Base-by-base conservation (phyloP, 108 stramenopile genomes). In the Nannochloropsis salina region DNA sequence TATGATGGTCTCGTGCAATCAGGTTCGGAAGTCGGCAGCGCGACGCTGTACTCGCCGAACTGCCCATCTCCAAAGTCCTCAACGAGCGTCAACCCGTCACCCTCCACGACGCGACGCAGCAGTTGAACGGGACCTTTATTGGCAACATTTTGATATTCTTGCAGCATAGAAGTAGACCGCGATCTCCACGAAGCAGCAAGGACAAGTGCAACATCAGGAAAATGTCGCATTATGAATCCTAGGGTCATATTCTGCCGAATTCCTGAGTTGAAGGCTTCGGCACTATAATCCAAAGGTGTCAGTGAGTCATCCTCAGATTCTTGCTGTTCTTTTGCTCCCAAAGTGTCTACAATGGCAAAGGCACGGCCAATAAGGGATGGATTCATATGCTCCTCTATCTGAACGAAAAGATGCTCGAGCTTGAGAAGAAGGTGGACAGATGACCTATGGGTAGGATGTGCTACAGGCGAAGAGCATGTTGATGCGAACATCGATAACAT, bases 371-470 rank as follows among this genome's bases (percentile, higher is more conserved):
- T n/a, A n/a, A 74, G 61, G 15, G 61, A 74, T 4, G 61, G 61
- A n/a, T 74, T 74, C 61, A 74, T 74, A 2, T 74, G 61, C 61
- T 74, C 61, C n/a, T 74, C 61, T n/a, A 74, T 74, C 61, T 74
- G 61, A n/a, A 74, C 61, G n/a, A 74, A 15, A 74, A 74, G 61
- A 15, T 74, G 61, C 61, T 74, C 61, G 61, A 74, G 61, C 61
- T 74, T 15, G 8, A 74, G 61, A 6, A 74, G 20, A n/a, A 74
- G 61, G 61, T 74, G n/a, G n/a, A n/a, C 61, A 31, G 31, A 31
- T 31, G 31, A 31, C 31, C 31, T 31, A 31, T 31, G 31, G 31
- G 31, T 31, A 31, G 31, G 31, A 31, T 31, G 31, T 31, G 31
- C 31, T 31, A 31, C 31, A 31, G 31, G 31, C 31, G 31, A 31